Conservation (phyloP, 106 monocot genomes). For the Acorus calamus region DNA sequence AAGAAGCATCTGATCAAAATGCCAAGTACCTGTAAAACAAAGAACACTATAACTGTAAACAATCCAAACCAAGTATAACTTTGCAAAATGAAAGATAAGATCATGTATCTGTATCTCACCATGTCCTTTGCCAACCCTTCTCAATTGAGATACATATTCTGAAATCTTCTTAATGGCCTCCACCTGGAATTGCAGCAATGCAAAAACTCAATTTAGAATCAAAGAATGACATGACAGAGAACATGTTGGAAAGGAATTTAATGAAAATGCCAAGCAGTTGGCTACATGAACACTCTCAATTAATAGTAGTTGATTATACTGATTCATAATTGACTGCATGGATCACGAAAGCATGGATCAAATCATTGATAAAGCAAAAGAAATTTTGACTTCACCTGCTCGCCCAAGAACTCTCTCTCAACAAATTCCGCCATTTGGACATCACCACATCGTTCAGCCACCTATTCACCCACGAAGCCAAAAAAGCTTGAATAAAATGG, state of each 20-base stretch:
- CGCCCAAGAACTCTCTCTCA: constrained; percentile 45
- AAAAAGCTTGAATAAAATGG: no score
- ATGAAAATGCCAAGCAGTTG: no score
- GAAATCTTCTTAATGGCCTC: constrained; percentile 71
- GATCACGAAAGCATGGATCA: no score
- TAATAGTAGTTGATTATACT: no score
- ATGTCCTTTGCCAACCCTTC: constrained; percentile 75
- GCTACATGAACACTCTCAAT: no score
- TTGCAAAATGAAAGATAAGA: not conserved
- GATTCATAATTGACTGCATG: no score
- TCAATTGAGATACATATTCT: constrained; percentile 70
- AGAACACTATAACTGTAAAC: not conserved
- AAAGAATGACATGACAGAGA: no score
- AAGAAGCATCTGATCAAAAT: constrained; percentile 60
- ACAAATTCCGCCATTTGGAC: constrained; percentile 43
- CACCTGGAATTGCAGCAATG: constrained; percentile 18
- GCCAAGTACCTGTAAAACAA: constrained; percentile 45
- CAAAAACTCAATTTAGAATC: no score
- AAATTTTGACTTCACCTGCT: constrained; percentile 35
- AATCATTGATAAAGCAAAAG: not conserved
- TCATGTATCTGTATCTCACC: constrained; percentile 17
- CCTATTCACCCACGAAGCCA: constrained; percentile 20
- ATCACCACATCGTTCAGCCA: constrained; percentile 42
- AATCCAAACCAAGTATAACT: no score
- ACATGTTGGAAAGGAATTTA: no score